Percentiles rank a stretch among this genome's conserved stretches.
phyloP scores from a whole-genome alignment of 495 filamentous ascomycete species.

The Podospora didyma region DNA sequence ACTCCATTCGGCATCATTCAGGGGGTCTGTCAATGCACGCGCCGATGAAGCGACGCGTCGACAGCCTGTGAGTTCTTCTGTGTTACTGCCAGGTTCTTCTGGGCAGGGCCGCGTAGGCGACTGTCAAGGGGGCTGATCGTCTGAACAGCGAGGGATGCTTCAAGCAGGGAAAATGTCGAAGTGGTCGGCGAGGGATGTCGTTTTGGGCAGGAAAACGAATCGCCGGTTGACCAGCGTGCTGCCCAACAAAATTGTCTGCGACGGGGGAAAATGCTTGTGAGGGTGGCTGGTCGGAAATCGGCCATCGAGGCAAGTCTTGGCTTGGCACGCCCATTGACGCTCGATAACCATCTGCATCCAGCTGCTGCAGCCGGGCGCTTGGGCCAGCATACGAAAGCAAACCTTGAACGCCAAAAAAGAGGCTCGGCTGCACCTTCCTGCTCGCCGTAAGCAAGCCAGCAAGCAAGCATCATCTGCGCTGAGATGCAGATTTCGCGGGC shows the following conservation, averaged over 20 bases:
- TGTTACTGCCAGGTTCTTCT: neutral
- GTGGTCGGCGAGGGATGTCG: neutral
- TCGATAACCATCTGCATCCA: neutral
- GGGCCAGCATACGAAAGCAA: neutral
- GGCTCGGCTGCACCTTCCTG: neutral
- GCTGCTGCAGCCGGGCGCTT: neutral
- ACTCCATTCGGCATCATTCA: conserved; percentile 1
- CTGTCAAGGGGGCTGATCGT: neutral
- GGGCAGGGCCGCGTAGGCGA: neutral
- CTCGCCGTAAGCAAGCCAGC: too few relatives aligned
- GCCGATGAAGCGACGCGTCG: conserved; percentile 6
- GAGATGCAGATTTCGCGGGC: neutral
- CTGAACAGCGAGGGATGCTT: neutral
- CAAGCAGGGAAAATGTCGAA: neutral
- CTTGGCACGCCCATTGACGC: neutral
- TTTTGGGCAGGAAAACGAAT: neutral
- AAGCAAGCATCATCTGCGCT: neutral
- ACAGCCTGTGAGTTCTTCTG: neutral
- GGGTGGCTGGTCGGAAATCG: neutral
- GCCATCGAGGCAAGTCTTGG: neutral
- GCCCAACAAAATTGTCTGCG: too few relatives aligned
- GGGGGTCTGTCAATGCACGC: conserved; percentile 17
- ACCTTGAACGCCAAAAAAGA: neutral
- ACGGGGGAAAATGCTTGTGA: too few relatives aligned
- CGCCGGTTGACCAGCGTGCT: too few relatives aligned